Percentiles rank a stretch among this genome's conserved stretches.
These are phyloP conservation scores for Stereum hirsutum DNA, from an alignment of 1,284 basidiomycete species.

Conservation along the genomic window DNA sequence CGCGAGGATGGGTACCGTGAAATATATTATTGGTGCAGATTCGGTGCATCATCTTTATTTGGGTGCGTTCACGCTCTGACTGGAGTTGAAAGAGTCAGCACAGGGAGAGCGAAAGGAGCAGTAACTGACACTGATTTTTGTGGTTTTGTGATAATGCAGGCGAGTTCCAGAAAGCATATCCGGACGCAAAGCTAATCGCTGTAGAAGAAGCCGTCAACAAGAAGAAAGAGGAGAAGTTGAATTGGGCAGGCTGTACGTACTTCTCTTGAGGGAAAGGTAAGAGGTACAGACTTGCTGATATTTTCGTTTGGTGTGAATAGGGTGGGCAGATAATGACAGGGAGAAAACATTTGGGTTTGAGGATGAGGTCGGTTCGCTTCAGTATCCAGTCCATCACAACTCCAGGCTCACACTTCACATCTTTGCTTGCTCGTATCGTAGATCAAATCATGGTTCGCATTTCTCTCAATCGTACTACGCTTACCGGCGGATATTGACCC, in stretches of 20 bases:
- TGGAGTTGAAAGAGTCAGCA: background rate
- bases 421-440: background rate
- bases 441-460: slow-evolving; percentile 55
- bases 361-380: slow-evolving; percentile 47
- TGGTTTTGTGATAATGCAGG: slow-evolving; percentile 21
- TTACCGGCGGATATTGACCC: background rate
- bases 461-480: background rate
- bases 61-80: slow-evolving; percentile 26
- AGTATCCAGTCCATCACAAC: slow-evolving; percentile 4
- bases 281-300: background rate
- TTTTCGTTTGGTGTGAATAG: slow-evolving; percentile 22
- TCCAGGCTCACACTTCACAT: slow-evolving; percentile 13
- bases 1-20: slow-evolving; percentile 70
- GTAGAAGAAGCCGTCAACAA: slow-evolving; percentile 45
- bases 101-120: background rate
- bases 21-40: slow-evolving; percentile 61
- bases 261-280: too few relatives aligned
- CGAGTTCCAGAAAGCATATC: slow-evolving; percentile 71
- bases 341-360: slow-evolving; percentile 75
- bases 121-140: background rate
- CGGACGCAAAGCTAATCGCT: slow-evolving; percentile 67
- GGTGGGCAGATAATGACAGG: slow-evolving; percentile 54
- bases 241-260: slow-evolving; percentile 53
- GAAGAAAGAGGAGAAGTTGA: slow-evolving; percentile 25
- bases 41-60: slow-evolving; percentile 60